phyloP scores from a whole-genome alignment of 1,139 yeast genomes.

The Candida frijolesensis region DNA sequence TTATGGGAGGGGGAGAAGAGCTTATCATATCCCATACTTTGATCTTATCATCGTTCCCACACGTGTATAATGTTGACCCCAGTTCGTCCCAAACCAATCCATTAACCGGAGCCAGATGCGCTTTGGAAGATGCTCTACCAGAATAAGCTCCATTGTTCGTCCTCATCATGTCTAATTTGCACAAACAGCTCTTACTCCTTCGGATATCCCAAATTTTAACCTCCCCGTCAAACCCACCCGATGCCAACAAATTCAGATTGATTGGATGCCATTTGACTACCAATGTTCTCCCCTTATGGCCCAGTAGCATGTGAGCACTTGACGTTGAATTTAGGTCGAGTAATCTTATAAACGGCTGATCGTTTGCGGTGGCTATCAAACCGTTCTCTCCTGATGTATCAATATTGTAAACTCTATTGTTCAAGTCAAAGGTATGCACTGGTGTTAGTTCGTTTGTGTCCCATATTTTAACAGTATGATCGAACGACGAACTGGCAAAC shows the following conservation, averaged over 20 bases:
- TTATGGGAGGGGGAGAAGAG: constrained; percentile 49
- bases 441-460: constrained; percentile 66
- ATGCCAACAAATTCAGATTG: constrained; percentile 59
- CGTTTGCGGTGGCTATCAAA: constrained; percentile 69
- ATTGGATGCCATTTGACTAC: constrained; percentile 78
- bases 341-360: constrained; percentile 68
- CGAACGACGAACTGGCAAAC: constrained; percentile 83
- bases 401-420: constrained; percentile 53
- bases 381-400: constrained; percentile 51
- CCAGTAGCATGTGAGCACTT: constrained; percentile 67
- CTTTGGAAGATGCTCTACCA: constrained; percentile 44
- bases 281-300: constrained; percentile 65
- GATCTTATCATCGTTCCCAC: constrained; percentile 78
- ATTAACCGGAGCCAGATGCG: constrained; percentile 77
- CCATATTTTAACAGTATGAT: constrained; percentile 78
- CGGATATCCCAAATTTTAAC: constrained; percentile 76
- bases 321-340: constrained; percentile 74
- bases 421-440: constrained; percentile 65
- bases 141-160: constrained; percentile 34
- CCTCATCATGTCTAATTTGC: constrained; percentile 55
- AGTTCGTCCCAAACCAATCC: constrained; percentile 69
- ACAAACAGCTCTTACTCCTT: constrained; percentile 64
- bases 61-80: constrained; percentile 60
- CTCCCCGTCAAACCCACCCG: constrained; percentile 79
- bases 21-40: constrained; percentile 68